These are phyloP conservation scores for Backusella macrospora DNA, from an alignment of 192 early-diverging fungal species.

Conservation along the genomic window DNA sequence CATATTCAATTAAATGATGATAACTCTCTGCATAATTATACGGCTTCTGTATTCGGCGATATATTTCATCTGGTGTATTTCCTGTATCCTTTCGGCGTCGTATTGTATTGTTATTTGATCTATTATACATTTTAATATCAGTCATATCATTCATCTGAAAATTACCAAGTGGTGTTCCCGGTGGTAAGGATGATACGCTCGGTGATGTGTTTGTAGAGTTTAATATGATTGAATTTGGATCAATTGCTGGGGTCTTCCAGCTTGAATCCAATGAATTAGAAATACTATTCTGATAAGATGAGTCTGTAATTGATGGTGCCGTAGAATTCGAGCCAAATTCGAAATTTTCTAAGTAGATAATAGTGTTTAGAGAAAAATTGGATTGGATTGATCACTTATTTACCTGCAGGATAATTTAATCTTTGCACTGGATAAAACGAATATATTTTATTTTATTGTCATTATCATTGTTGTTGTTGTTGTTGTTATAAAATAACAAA, in stretches of 20 bases:
- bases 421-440: too few species aligned
- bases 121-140: not conserved
- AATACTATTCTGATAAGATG: too few species aligned
- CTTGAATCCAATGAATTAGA: too few species aligned
- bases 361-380: too few species aligned
- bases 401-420: too few species aligned
- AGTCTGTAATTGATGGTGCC: too few species aligned
- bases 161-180: not conserved
- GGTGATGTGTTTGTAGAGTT: not conserved
- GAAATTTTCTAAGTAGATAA: too few species aligned
- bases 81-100: conserved; percentile 20
- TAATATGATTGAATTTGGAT: not conserved
- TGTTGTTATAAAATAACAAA: too few species aligned
- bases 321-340: too few species aligned
- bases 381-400: too few species aligned
- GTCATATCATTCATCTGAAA: not conserved
- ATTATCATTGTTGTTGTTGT: too few species aligned
- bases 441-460: too few species aligned
- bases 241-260: not conserved
- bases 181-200: not conserved
- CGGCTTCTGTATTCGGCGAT: conserved; percentile 78
- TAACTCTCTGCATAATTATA: conserved; percentile 92
- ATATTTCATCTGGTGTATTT: conserved; percentile 69
- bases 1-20: conserved; percentile 87
- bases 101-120: not conserved